These are phyloP conservation scores for Solanum chacoense DNA, from an alignment of 305 asterid genomes.

Conservation along the genomic window DNA sequence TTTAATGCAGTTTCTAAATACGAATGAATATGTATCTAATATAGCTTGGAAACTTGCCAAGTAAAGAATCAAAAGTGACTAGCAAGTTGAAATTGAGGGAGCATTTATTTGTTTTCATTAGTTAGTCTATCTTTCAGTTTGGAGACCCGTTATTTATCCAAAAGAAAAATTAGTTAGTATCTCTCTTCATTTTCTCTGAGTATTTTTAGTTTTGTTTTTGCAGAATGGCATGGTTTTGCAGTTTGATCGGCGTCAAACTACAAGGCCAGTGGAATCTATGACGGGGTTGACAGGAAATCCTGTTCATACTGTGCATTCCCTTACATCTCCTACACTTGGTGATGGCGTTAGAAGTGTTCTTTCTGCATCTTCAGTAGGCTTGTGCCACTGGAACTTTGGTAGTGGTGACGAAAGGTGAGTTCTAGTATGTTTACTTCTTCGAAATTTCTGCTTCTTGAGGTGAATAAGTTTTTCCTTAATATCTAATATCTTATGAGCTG, in stretches of 20 bases:
- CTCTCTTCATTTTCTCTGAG: not conserved
- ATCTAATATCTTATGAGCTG: not conserved
- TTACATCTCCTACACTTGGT: slow-evolving; percentile 29
- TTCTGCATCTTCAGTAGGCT: slow-evolving; percentile 80
- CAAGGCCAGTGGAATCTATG: slow-evolving; percentile 46
- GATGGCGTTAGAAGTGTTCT: slow-evolving; percentile 46
- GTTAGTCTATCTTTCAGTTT: not conserved
- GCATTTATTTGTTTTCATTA: not conserved
- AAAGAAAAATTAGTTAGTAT: not conserved
- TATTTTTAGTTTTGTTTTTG: not conserved
- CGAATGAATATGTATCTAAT: not conserved
- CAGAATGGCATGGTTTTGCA: slow-evolving; percentile 79
- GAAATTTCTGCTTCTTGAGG: not conserved
- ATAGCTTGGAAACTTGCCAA: not conserved
- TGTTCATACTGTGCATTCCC: slow-evolving; percentile 55
- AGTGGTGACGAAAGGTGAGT: slow-evolving; percentile 38
- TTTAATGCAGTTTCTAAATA: not conserved
- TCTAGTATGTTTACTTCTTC: not conserved
- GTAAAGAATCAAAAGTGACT: not conserved
- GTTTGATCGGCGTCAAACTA: slow-evolving; percentile 73
- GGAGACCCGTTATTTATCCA: not conserved
- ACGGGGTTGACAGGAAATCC: slow-evolving; percentile 50
- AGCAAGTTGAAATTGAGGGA: not conserved
- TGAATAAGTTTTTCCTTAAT: not conserved
- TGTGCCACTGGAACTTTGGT: slow-evolving; percentile 80